phyloP scores from a whole-genome alignment of 1,139 yeast species.

The Eremothecium sinecaudum region DNA sequence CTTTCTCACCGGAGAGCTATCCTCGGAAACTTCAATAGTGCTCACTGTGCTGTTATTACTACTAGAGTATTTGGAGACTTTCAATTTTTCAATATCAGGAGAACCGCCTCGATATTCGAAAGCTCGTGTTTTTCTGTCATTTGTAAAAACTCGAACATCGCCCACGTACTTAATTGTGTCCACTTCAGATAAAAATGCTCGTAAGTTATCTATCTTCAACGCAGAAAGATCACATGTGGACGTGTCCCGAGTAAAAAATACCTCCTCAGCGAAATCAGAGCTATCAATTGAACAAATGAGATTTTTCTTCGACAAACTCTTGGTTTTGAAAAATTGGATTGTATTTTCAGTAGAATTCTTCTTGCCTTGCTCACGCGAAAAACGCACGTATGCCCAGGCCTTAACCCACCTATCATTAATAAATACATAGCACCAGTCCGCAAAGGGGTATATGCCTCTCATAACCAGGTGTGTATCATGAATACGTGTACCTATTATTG shows the following conservation, averaged over 20 bases:
- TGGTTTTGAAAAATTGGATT: constrained; percentile 27
- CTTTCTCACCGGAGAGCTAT: no score
- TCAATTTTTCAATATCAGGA: no score
- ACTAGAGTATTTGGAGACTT: no score
- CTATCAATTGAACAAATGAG: constrained; percentile 25
- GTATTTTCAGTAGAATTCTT: constrained; percentile 20
- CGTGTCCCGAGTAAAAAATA: constrained; percentile 19
- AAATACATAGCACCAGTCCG: constrained; percentile 30
- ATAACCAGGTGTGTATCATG: constrained; percentile 26
- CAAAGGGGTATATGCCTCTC: constrained; percentile 23
- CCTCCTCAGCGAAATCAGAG: constrained; percentile 22
- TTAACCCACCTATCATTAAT: constrained; percentile 26
- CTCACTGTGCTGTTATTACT: no score
- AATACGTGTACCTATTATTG: constrained; percentile 22
- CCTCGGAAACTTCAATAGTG: no score
- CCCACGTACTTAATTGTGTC: constrained; percentile 10
- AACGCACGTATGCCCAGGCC: constrained; percentile 29
- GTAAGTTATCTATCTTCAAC: constrained; percentile 4
- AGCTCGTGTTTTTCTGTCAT: no score
- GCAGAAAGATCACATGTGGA: background rate
- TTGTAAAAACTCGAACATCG: no score
- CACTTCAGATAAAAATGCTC: constrained; percentile 7
- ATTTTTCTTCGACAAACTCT: constrained; percentile 16
- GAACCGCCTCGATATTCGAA: no score
- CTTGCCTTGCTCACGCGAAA: no score